phyloP scores from a whole-genome alignment of 768 basidiomycete genomes.

The Leccinum truebloodii region DNA sequence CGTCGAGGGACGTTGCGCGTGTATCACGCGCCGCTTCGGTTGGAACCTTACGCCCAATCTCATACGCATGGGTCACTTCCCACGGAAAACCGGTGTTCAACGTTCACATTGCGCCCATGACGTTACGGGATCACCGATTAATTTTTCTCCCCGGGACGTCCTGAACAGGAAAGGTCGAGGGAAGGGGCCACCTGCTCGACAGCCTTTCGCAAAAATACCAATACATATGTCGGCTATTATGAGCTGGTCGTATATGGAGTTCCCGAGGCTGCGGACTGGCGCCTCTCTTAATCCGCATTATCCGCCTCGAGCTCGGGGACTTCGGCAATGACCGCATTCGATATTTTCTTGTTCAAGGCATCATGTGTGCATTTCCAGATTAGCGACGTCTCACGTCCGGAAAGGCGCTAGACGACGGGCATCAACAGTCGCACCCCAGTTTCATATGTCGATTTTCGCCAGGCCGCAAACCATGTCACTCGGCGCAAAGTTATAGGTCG shows the following conservation, averaged over 20 bases:
- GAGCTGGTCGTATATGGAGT: conserved; percentile 61
- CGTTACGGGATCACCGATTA: neutral
- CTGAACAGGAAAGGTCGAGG: conserved; percentile 43
- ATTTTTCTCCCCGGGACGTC: neutral
- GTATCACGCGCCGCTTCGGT: conserved; percentile 52
- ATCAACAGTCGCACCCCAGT: conserved; percentile 6
- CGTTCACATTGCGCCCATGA: neutral
- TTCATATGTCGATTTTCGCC: conserved; percentile 4
- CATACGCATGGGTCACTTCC: conserved; percentile 16
- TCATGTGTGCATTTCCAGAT: conserved; percentile 12
- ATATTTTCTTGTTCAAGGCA: conserved; percentile 26
- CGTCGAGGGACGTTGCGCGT: neutral
- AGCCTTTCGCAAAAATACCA: conserved; percentile 36
- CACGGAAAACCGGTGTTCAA: conserved; percentile 43
- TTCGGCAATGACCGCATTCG: conserved; percentile 10
- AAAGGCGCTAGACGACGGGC: neutral
- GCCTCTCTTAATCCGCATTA: neutral
- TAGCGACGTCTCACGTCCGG: neutral
- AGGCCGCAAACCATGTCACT: neutral
- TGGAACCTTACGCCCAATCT: conserved; percentile 52
- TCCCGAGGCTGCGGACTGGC: conserved; percentile 46
- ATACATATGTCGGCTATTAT: conserved; percentile 52
- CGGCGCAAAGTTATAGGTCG: conserved; percentile 5
- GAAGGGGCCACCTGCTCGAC: conserved; percentile 50
- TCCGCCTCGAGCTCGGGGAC: too few species aligned